These are phyloP conservation scores for Huiozyma naganishii DNA, from an alignment of 805 yeast species.

Conservation along the genomic window DNA sequence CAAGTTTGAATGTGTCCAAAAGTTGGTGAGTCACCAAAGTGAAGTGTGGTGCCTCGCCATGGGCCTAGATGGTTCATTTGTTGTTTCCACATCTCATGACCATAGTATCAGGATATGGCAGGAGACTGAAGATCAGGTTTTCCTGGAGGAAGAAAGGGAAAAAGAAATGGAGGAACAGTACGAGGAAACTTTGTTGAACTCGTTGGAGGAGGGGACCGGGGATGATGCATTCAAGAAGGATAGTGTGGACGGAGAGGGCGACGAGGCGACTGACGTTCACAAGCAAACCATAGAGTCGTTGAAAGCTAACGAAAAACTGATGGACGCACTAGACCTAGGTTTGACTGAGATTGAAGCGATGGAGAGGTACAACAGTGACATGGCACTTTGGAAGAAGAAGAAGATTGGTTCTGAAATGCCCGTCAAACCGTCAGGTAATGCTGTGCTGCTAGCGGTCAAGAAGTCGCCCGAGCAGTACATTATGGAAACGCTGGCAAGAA, in stretches of 20 bases:
- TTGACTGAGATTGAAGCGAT: conserved; percentile 51
- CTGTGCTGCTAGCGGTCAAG: conserved; percentile 64
- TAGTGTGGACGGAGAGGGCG: conserved; percentile 32
- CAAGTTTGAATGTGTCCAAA: conserved; percentile 88
- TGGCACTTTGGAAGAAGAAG: conserved; percentile 32
- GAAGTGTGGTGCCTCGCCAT: conserved; percentile 93
- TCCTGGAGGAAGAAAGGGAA: conserved; percentile 92
- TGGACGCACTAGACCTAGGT: conserved; percentile 87
- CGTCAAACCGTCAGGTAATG: conserved; percentile 49
- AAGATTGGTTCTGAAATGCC: conserved; percentile 39
- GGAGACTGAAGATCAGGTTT: conserved; percentile 90
- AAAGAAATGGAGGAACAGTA: conserved; percentile 88
- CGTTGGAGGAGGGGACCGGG: conserved; percentile 50
- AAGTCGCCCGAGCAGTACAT: conserved; percentile 71
- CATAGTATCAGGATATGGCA: conserved; percentile 90
- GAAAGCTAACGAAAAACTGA: conserved; percentile 85
- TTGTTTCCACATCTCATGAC: conserved; percentile 84
- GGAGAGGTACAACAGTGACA: conserved; percentile 39
- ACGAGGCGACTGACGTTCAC: conserved; percentile 54
- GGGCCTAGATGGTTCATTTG: conserved; percentile 55
- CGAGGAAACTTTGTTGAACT: conserved; percentile 65
- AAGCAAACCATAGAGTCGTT: conserved; percentile 84
- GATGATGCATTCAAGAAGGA: conserved; percentile 31
- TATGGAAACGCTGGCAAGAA: conserved; percentile 54
- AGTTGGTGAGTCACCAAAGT: conserved; percentile 73